Base-by-base conservation (phyloP, 345 rosid genomes). In the Eutrema yunnanense region DNA sequence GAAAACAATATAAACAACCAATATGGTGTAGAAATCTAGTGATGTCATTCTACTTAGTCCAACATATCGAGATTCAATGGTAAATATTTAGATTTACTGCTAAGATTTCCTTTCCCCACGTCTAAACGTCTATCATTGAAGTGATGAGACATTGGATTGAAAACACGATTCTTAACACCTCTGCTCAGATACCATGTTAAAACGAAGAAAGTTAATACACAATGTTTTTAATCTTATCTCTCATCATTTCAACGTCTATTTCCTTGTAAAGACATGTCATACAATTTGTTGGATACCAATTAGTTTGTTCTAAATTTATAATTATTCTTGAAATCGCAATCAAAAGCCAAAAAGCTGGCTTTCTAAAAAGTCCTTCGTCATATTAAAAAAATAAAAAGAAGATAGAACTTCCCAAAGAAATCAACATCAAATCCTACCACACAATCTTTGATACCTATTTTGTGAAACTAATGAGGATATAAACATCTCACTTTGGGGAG, bases 351-450 rank as follows among this genome's bases (percentile, higher is more conserved):
- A 16, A 44, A 56, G n/a, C 6, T 42, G 61, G 1, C 56, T 43
- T 52, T 52, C 11, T 14, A 44, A 33, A 72, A 60, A 44, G 56
- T 26, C 34, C 0, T 49, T 61, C 50, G 30, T 76, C 52, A 48
- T 62, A 65, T 53, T 37, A 47, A 11, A 55, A 41, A 36, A 44
- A 43, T 33, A 36, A 44, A 43, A 9, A 2, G 64, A 73, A 8
- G n/a, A 6, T 62, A 55, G 60, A 66, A 65, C 32, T 12, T 41
- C 33, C 29, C 43, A 8, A 76, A 9, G 27, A 49, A 60, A 70
- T 64, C 56, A 71, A 76, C 67, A 70, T 70, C 75, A 48, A 42
- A 76, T 55, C 67, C 48, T 48, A 69, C 71, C 67, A 69, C 55
- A 69, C 61, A 62, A 76, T 63, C 46, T 62, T 53, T 50, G 34